Base-by-base conservation (phyloP, 2,329 filamentous ascomycete genomes). In the Aureobasidium leucospermi region DNA sequence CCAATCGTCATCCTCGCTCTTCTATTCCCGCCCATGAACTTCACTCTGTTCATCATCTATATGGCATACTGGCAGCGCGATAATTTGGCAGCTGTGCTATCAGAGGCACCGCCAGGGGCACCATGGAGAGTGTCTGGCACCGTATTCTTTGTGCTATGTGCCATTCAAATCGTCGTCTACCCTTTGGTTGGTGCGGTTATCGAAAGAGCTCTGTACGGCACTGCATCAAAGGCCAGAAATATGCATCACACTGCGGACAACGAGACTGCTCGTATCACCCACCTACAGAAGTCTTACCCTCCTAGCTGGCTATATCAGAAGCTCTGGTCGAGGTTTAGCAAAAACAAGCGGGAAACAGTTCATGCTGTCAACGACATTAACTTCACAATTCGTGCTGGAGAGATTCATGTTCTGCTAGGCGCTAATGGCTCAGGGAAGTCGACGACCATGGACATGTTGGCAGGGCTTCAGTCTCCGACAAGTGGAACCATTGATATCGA, bases 391-490 rank as follows among this genome's bases (percentile, higher is more conserved):
- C 79, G 83, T 3, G 83, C 85, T 63, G 92, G 92, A 1, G 87
- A 96, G 66, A 96, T 96, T 56, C 81, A 95, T 68, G 89, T 92
- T 1, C 78, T 96, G 0, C 80, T 96, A 0, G 92, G 92, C 39
- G 90, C 91, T 6, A 96, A 96, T 69, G 92, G 92, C 16, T 90
- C 86, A 66, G 92, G 92, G 38, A 96, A 96, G 71, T 91, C 86
- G 58, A 96, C 92, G 0, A 96, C 91, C 0, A 79, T 96, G 4
- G 90, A 96, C 68, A 87, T 88, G 6, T 92, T 96, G 64, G 88
- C 90, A 10, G 92, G 92, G 3, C 81, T 93, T 53, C 90, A 87
- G 66, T 88, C 83, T 46, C 79, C 93, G 23, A 90, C 89, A 0
- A 84, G 81, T 60, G 92, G 92, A 2, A 79, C 80, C 3, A 94